A percentile compares a stretch with the other conserved stretches of the same genome.
Conservation (phyloP, 352 stramenopile species). For the Phytophthora lateralis region DNA sequence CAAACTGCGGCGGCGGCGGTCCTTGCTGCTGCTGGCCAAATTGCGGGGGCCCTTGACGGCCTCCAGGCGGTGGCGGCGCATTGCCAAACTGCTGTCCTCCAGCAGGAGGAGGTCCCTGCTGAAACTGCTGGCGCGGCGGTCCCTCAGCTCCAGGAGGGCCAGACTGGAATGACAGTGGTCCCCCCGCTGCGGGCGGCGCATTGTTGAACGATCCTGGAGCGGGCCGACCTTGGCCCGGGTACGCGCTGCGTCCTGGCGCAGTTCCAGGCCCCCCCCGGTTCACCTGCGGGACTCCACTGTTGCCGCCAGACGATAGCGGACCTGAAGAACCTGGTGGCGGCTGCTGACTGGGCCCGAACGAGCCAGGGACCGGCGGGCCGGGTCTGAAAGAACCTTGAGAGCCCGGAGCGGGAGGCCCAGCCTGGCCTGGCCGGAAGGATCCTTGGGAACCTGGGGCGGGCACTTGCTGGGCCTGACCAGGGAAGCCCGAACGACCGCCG, state of each 20-base stretch:
- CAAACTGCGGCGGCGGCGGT: conserved; percentile 28
- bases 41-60: background rate
- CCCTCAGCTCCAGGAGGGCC: conserved; percentile 16
- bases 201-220: conserved; percentile 25
- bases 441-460: conserved; percentile 8
- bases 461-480: conserved; percentile 19
- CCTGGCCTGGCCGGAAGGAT: conserved; percentile 10
- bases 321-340: conserved; percentile 13
- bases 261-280: conserved; percentile 35
- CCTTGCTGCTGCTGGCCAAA: conserved; percentile 16
- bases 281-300: conserved; percentile 36
- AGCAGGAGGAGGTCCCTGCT: conserved; percentile 18
- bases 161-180: conserved; percentile 28
- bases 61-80: background rate
- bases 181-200: conserved; percentile 4
- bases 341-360: conserved; percentile 24
- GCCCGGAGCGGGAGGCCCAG: conserved; percentile 13
- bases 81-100: conserved; percentile 23
- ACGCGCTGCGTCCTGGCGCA: conserved; percentile 18
- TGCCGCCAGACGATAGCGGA: conserved; percentile 46
- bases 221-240: conserved; percentile 22
- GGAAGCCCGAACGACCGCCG: conserved; percentile 28
- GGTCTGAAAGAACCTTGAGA: conserved; percentile 29
- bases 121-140: conserved; percentile 10
- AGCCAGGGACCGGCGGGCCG: conserved; percentile 12